These are phyloP conservation scores for Solanum hybrid DNA, from an alignment of 305 asterid species.

Conservation along the genomic window DNA sequence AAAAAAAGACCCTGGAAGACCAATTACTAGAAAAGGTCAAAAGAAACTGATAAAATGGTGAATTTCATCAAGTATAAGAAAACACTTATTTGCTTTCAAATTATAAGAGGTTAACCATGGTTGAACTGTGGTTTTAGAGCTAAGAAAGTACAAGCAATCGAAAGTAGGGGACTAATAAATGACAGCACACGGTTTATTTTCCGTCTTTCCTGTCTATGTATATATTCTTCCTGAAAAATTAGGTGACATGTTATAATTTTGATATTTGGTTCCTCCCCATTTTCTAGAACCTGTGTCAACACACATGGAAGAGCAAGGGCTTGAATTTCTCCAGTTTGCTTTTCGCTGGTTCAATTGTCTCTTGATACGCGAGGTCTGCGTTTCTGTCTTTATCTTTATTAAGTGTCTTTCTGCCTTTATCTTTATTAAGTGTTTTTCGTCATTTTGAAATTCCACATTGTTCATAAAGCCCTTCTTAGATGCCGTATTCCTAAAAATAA, in stretches of 20 bases:
- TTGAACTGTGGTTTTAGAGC: neutral
- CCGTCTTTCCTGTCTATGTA: neutral
- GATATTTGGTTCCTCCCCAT: neutral
- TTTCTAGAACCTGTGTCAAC: slow-evolving; percentile 64
- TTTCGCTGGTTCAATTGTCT: slow-evolving; percentile 99
- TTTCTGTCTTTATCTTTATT: slow-evolving; percentile 2
- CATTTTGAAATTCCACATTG: neutral
- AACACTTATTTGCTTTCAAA: neutral
- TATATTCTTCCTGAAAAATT: neutral
- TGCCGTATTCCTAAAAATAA: neutral
- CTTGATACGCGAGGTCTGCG: slow-evolving; percentile 81
- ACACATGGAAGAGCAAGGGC: slow-evolving; percentile 96
- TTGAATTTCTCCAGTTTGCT: slow-evolving; percentile 94
- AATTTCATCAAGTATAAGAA: neutral
- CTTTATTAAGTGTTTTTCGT: neutral
- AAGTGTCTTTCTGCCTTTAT: neutral
- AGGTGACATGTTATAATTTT: neutral
- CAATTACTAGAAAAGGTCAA: neutral
- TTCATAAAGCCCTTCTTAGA: neutral
- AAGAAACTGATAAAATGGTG: neutral
- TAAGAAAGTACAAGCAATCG: neutral
- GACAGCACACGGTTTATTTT: neutral
- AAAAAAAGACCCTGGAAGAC: neutral
- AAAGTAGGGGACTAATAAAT: neutral
- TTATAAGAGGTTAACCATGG: neutral